phyloP scores from a whole-genome alignment of 345 rosid species.

The Salix exigua region DNA sequence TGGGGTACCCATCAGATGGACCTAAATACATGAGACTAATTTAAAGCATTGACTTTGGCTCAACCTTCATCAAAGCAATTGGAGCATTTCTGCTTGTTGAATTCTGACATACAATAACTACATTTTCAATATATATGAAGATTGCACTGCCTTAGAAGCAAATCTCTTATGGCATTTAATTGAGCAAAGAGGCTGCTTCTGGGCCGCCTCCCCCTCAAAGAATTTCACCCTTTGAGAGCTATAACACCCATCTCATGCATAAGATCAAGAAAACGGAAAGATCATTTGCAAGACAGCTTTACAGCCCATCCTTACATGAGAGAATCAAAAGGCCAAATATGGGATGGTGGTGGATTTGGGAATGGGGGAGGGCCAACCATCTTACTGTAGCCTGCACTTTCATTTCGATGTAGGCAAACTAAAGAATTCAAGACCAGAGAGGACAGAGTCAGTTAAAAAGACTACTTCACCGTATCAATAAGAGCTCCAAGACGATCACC shows the following conservation, averaged over 20 bases:
- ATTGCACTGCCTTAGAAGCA: not conserved
- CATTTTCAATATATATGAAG: not conserved
- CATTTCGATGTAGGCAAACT: not conserved
- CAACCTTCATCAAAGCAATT: not conserved
- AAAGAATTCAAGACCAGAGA: not conserved
- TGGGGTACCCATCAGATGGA: not conserved
- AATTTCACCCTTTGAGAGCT: not conserved
- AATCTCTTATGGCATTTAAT: not conserved
- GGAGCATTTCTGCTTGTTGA: not conserved
- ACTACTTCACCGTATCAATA: constrained; percentile 66
- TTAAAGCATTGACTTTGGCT: not conserved
- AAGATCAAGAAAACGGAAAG: not conserved
- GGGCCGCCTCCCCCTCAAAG: not conserved
- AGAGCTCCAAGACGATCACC: constrained; percentile 98
- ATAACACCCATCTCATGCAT: not conserved
- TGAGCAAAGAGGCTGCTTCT: not conserved
- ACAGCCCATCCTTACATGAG: not conserved
- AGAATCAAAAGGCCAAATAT: not conserved
- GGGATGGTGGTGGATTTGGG: not conserved
- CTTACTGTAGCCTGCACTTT: not conserved
- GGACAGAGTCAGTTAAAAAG: not conserved
- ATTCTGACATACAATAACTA: not conserved
- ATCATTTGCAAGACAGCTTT: not conserved
- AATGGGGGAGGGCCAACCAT: not conserved
- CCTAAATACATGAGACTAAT: not conserved